Evolutionary conservation across 306 rosid species (phyloP).

Genomic region (Fagus crenata): DNA sequence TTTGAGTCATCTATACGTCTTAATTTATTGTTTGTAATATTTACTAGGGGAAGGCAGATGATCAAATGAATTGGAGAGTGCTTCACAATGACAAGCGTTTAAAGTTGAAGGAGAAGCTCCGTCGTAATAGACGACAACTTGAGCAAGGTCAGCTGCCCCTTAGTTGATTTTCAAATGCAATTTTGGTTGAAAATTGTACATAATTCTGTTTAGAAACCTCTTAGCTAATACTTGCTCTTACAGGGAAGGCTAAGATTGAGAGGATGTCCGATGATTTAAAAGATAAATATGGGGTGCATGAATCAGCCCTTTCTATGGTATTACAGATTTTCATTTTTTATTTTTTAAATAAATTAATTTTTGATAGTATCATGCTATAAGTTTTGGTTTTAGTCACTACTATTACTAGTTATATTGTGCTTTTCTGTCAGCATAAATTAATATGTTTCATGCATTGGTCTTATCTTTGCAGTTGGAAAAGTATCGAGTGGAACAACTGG

Average conservation of each 20-base stretch:
- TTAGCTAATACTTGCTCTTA: constrained; percentile 29
- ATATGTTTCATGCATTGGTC: constrained; percentile 25
- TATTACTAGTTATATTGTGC: neutral
- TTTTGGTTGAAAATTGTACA: constrained; percentile 10
- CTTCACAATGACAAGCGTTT: constrained; percentile 80
- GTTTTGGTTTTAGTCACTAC: neutral
- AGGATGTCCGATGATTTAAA: constrained; percentile 57
- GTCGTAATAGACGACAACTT: constrained; percentile 51
- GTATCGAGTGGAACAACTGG: constrained; percentile 77
- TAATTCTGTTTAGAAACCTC: constrained; percentile 26
- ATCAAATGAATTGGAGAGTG: constrained; percentile 79
- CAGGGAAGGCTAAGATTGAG: constrained; percentile 77
- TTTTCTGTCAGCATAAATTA: constrained; percentile 21
- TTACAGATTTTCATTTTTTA: constrained; percentile 5
- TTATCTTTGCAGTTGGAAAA: constrained; percentile 69
- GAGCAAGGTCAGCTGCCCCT: constrained; percentile 57
- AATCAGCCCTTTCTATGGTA: constrained; percentile 78
- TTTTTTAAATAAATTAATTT: constrained; percentile 11
- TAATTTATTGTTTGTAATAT: constrained; percentile 30
- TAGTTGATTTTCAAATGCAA: neutral
- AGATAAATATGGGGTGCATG: constrained; percentile 67
- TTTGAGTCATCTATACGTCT: constrained; percentile 22
- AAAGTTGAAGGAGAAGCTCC: constrained; percentile 71
- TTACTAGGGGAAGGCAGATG: constrained; percentile 82
- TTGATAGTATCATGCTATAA: neutral